Evolutionary conservation across 192 early-diverging fungal species (phyloP), one percentile per base, ranked within the genome.

Genomic region (Kickxella alabastrina): DNA sequence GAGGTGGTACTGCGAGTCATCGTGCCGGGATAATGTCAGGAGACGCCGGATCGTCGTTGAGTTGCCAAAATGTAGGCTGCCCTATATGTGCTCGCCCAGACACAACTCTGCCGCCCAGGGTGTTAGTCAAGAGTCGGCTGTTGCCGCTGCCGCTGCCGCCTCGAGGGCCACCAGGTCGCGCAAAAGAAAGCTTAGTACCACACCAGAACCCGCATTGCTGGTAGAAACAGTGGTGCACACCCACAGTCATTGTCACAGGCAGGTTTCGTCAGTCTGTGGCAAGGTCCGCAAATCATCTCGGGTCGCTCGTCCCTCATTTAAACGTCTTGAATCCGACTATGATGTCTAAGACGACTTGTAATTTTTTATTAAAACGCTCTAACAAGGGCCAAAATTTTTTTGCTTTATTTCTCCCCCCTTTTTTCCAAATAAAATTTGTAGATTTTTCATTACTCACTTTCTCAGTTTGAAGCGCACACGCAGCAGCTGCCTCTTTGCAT

Each of bases 241-340:
- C 42, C 35, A 17, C 37, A 23, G 21, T 25, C 37, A 48, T 27
- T 22, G 15, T 25, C 54, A 48, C 35, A 46, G 45, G 10, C 54
- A 31, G 44, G 25, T 26, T 34, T 37, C 14, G 35, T 3, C 19
- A 21, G 5, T 36, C 47, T 45, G 45, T 25, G 28, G 21, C 52
- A 64, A 63, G 23, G 66, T 75, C 26, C 73, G 73, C 61, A 75
- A 75, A 42, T 75, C 73, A 14, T 64, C 73, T 6, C 61, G 73
- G 2, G 66, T 69, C 25, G 44, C 57, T 6, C 66, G 73, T 25
- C 67, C 73, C 31, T 69, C 73, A 5, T 39, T 65, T n/a, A 76
- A 69, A 46, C 62, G 67, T 13, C 57, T 63, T 14, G 60, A 47
- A 15, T 63, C 67, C 22, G 67, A 70, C 54, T 62, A 62, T 26